Evolutionary conservation across 768 basidiomycete species (phyloP).

Genomic region (Nidularia pulvinata): DNA sequence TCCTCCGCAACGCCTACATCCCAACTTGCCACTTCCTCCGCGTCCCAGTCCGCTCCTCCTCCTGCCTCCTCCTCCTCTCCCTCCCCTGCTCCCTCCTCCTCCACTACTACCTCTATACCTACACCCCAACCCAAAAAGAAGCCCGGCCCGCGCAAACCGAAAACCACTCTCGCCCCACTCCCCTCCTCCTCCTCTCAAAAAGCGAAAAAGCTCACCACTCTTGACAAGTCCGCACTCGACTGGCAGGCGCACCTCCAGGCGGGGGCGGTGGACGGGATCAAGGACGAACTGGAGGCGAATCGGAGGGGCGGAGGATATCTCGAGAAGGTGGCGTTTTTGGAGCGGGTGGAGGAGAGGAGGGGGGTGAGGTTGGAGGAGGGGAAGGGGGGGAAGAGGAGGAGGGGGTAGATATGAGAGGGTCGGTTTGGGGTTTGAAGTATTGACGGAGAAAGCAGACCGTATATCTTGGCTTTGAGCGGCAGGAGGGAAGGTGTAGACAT

Average conservation of each 20-base stretch:
- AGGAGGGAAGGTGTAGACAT: too few species aligned
- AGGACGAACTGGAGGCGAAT: conserved; percentile 77
- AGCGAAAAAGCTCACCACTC: conserved; percentile 76
- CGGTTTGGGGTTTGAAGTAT: too few species aligned
- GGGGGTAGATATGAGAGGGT: conserved; percentile 11
- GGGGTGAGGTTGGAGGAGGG: conserved; percentile 62
- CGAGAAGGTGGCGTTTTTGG: conserved; percentile 83
- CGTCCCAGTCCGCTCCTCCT: too few species aligned
- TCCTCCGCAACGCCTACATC: not conserved
- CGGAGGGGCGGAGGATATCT: conserved; percentile 78
- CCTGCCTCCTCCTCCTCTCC: not conserved
- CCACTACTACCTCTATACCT: conserved; percentile 7
- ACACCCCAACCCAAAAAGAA: conserved; percentile 34
- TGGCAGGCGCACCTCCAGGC: conserved; percentile 70
- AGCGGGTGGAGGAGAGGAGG: conserved; percentile 71
- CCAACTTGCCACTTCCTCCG: not conserved
- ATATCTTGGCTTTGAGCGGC: too few species aligned
- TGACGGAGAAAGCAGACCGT: too few species aligned
- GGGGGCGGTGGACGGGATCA: conserved; percentile 35
- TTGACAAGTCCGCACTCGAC: conserved; percentile 88
- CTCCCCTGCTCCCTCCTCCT: conserved; percentile 2
- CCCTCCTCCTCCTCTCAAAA: conserved; percentile 45
- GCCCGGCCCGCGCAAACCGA: conserved; percentile 69
- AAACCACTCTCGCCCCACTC: conserved; percentile 50
- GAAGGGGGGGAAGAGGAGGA: conserved; percentile 55